A percentile compares a stretch with the other conserved stretches of the same genome.
These are phyloP conservation scores for Pythium aquatile DNA, from an alignment of 352 stramenopile genomes.

Conservation along the genomic window DNA sequence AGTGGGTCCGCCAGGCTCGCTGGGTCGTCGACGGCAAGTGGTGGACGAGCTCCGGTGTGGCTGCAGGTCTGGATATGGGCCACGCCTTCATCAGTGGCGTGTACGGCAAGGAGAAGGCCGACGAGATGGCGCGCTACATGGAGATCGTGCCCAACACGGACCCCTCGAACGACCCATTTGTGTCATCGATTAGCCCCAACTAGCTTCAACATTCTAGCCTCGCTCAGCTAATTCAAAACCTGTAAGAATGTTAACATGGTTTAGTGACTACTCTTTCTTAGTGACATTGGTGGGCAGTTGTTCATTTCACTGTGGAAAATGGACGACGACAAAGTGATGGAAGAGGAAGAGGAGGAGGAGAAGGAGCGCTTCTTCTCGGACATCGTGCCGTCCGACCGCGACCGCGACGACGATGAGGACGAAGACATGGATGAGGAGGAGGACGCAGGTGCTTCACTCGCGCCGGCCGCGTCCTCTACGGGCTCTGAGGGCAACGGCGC, in stretches of 20 bases:
- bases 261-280: background rate
- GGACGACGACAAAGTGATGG: slow-evolving; percentile 31
- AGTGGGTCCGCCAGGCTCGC: slow-evolving; percentile 55
- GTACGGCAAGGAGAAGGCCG: slow-evolving; percentile 32
- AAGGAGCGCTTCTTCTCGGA: slow-evolving; percentile 29
- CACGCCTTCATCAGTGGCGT: slow-evolving; percentile 38
- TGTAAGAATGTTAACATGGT: background rate
- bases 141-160: slow-evolving; percentile 43
- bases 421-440: slow-evolving; percentile 21
- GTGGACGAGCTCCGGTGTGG: slow-evolving; percentile 63
- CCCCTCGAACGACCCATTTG: slow-evolving; percentile 45
- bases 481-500: slow-evolving; percentile 17
- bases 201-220: background rate
- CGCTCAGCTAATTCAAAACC: background rate
- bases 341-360: slow-evolving; percentile 26
- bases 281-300: background rate
- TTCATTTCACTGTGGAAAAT: slow-evolving; percentile 2
- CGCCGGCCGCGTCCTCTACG: slow-evolving; percentile 17
- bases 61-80: slow-evolving; percentile 64
- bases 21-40: slow-evolving; percentile 57
- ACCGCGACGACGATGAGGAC: slow-evolving; percentile 18
- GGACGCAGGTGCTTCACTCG: slow-evolving; percentile 11
- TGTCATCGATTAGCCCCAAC: slow-evolving; percentile 16
- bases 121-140: slow-evolving; percentile 35
- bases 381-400: slow-evolving; percentile 16